Conservation (phyloP, 345 rosid genomes). For the Rhizophora mangle region DNA sequence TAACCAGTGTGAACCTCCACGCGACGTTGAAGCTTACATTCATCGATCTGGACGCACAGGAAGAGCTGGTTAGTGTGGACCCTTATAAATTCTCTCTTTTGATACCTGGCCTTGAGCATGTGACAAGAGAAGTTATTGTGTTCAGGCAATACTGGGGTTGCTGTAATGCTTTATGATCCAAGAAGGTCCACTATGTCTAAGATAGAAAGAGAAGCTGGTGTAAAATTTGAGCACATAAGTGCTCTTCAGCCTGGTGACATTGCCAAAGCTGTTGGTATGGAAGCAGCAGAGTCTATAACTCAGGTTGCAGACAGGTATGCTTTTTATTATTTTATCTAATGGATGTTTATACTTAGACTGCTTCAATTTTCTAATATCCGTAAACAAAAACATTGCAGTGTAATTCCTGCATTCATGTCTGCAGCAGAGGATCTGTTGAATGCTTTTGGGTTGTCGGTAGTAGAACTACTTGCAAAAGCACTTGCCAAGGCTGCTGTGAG, state of each 20-base stretch:
- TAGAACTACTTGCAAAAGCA: constrained; percentile 85
- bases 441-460: constrained; percentile 70
- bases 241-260: constrained; percentile 85
- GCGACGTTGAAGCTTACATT: constrained; percentile 92
- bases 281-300: constrained; percentile 65
- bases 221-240: constrained; percentile 76
- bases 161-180: constrained; percentile 93
- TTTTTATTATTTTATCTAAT: background rate
- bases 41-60: constrained; percentile 99
- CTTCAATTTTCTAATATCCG: background rate
- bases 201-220: constrained; percentile 84
- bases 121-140: constrained; percentile 10
- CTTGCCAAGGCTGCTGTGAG: constrained; percentile 89
- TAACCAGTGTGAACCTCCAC: constrained; percentile 93
- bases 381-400: constrained; percentile 45
- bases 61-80: constrained; percentile 67
- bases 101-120: constrained; percentile 7
- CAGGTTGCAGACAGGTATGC: constrained; percentile 86
- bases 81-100: background rate
- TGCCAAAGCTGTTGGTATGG: constrained; percentile 76
- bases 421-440: constrained; percentile 76
- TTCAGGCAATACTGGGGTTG: constrained; percentile 87
- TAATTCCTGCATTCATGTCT: constrained; percentile 75
- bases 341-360: background rate
- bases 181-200: constrained; percentile 64